These are phyloP conservation scores for Pontederia crassipes DNA, from an alignment of 176 grass and related monocot species.

Conservation along the genomic window DNA sequence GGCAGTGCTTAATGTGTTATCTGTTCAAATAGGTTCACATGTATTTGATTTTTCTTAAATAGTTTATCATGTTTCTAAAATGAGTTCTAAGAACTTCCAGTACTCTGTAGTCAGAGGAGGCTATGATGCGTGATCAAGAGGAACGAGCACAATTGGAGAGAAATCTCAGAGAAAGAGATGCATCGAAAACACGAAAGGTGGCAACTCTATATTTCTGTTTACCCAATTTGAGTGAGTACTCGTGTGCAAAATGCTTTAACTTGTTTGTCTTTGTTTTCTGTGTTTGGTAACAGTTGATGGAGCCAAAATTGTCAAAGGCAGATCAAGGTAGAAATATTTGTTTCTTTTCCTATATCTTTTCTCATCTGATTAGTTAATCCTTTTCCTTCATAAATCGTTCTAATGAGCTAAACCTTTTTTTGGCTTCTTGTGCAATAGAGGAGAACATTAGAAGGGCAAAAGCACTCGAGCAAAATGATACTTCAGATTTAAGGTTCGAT, in stretches of 20 bases:
- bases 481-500: conserved; percentile 59
- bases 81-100: no score
- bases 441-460: conserved; percentile 57
- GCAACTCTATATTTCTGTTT: background rate
- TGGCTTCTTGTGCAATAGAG: conserved; percentile 28
- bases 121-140: conserved; percentile 66
- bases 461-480: conserved; percentile 73
- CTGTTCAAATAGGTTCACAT: no score
- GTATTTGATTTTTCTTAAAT: no score
- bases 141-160: conserved; percentile 80
- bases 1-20: no score
- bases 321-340: conserved; percentile 52
- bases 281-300: conserved; percentile 48
- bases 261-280: conserved; percentile 1
- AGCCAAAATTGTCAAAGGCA: conserved; percentile 71
- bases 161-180: conserved; percentile 87
- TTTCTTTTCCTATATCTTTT: conserved; percentile 20
- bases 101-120: conserved; percentile 59
- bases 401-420: conserved; percentile 22
- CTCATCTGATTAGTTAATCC: background rate
- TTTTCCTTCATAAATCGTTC: conserved; percentile 4
- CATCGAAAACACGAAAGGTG: conserved; percentile 64
- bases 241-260: background rate
- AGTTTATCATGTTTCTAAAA: no score
- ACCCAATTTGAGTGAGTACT: background rate